Evolutionary conservation across 441 rosid genomes (phyloP).

Genomic region (Geranium incanum): DNA sequence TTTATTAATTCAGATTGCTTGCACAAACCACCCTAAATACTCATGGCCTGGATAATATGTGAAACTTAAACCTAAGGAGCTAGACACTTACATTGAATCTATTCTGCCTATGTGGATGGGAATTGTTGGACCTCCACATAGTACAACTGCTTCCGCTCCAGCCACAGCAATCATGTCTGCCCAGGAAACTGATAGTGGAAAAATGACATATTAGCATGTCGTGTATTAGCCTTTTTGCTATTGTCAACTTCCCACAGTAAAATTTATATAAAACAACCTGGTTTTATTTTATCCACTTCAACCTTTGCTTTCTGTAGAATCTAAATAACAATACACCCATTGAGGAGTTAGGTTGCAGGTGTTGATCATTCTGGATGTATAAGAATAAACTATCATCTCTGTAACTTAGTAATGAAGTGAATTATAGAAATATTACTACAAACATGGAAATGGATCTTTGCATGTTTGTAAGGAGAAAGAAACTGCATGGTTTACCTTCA

Average conservation of each 20-base stretch:
- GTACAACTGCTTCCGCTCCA: slow-evolving; percentile 88
- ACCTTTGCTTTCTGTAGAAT: slow-evolving; percentile 71
- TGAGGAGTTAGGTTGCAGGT: slow-evolving; percentile 28
- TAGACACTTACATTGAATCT: slow-evolving; percentile 55
- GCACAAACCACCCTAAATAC: neutral
- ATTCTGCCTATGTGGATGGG: slow-evolving; percentile 61
- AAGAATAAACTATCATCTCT: neutral
- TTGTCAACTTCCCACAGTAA: slow-evolving; percentile 15
- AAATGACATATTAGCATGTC: slow-evolving; percentile 25
- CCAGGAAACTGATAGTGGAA: slow-evolving; percentile 63
- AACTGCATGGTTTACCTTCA: slow-evolving; percentile 44
- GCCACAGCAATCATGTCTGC: slow-evolving; percentile 83
- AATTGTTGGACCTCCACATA: slow-evolving; percentile 79
- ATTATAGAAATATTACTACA: neutral
- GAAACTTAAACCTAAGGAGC: slow-evolving; percentile 5
- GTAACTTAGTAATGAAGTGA: neutral
- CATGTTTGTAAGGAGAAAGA: slow-evolving; percentile 13
- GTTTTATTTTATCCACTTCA: slow-evolving; percentile 50
- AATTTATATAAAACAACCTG: slow-evolving; percentile 40
- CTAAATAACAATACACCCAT: slow-evolving; percentile 40
- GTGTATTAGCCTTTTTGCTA: slow-evolving; percentile 10
- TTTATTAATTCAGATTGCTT: neutral
- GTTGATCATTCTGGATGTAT: slow-evolving; percentile 21
- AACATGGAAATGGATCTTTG: neutral
- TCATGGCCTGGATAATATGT: neutral